Evolutionary conservation across 371 early-diverging fungal species (phyloP).

Genomic region (Lichtheimia corymbifera): DNA sequence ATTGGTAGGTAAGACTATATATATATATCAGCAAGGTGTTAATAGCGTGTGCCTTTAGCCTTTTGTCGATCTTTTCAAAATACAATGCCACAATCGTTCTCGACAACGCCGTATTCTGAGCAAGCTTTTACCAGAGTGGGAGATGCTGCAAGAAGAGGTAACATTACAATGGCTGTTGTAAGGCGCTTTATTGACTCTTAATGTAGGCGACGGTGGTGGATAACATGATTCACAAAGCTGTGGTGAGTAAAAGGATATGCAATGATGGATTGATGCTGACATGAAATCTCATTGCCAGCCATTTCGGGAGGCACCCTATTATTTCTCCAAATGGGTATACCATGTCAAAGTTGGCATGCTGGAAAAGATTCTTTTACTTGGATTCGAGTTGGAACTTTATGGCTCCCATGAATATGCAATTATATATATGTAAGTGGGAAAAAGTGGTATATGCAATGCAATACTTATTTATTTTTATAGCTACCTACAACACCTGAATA

Average conservation of each 20-base stretch:
- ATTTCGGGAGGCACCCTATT: slow-evolving; percentile 39
- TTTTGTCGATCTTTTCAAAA: slow-evolving; percentile 60
- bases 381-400: slow-evolving; percentile 76
- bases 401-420: slow-evolving; percentile 65
- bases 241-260: slow-evolving; percentile 8
- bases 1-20: slow-evolving; percentile 18
- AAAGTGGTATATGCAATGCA: not conserved
- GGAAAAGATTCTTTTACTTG: slow-evolving; percentile 59
- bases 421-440: slow-evolving; percentile 61
- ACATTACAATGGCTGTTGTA: not conserved
- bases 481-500: too few relatives aligned
- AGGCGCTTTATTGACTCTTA: not conserved
- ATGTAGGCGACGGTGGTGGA: slow-evolving; percentile 27
- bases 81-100: slow-evolving; percentile 71
- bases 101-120: slow-evolving; percentile 66
- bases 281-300: not conserved
- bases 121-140: slow-evolving; percentile 68
- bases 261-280: not conserved
- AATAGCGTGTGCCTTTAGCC: slow-evolving; percentile 27
- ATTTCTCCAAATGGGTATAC: slow-evolving; percentile 76
- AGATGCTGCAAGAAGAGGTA: slow-evolving; percentile 63
- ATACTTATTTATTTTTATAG: not conserved
- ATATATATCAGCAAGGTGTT: not conserved
- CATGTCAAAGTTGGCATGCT: slow-evolving; percentile 66
- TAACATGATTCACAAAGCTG: slow-evolving; percentile 27